Evolutionary conservation across 2,329 filamentous ascomycete species (phyloP), one percentile per base, ranked within the genome.

Genomic region (Penicillium sp.): DNA sequence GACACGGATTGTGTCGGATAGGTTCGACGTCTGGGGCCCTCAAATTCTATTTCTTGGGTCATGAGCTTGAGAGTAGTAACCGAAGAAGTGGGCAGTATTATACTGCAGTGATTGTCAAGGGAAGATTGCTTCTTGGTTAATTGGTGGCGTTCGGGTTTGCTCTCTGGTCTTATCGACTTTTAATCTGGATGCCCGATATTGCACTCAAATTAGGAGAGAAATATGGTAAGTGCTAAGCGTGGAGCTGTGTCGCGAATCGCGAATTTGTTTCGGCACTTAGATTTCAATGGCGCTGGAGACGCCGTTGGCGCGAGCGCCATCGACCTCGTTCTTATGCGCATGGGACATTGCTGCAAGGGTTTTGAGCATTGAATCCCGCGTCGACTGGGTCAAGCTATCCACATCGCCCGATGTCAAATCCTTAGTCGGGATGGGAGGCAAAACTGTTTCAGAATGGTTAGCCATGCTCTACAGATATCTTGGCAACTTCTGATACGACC

Each of bases 351-450:
- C 74, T 46, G 73, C 67, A 18, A 83, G 63, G 50, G 73, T 88
- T 62, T 82, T 81, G 60, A 92, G 81, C 91, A 96, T 96, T 50
- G 85, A 74, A 20, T 91, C 87, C 55, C 87, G 83, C 2, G 88
- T 90, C 52, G 81, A 82, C 53, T 81, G 79, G 49, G 87, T 82
- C 43, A 96, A 78, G 57, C 84, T 82, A 63, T 94, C 89, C 51
- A 96, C 90, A 71, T 96, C 91, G 50, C 86, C 85, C 24, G 88
- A 59, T 18, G 84, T 89, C 61, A 95, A 81, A 51, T 85, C 85
- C 61, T 84, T 81, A 11, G 92, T 97, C 47, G 85, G 80, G 59
- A 97, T 92, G 2, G 92, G 90, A 66, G 89, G 85, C 51, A 96
- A 79, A 22, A 96, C 90, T 90, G 60, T 59, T 53, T 13, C 9